Conservation (phyloP, 1,284 basidiomycete species). For the Marasmius fiardii region DNA sequence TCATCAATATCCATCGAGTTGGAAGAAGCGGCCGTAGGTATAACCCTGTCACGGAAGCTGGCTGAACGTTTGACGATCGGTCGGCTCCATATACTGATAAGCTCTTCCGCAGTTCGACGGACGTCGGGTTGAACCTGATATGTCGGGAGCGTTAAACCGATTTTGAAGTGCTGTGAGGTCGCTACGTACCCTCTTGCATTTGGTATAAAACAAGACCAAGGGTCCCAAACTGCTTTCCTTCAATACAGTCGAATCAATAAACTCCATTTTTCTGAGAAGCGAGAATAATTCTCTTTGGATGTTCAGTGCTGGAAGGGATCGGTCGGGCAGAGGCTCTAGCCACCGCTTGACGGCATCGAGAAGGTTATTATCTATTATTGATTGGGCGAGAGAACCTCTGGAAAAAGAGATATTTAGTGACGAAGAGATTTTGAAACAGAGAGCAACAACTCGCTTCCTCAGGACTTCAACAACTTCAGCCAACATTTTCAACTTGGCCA, state of each 20-base stretch:
- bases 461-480: constrained; percentile 90
- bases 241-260: constrained; percentile 88
- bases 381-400: constrained; percentile 83
- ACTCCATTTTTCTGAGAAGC: constrained; percentile 82
- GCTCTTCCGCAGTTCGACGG: constrained; percentile 76
- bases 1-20: constrained; percentile 7
- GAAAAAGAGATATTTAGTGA: constrained; percentile 5
- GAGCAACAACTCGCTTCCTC: constrained; percentile 71
- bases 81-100: constrained; percentile 89
- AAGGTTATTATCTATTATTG: constrained; percentile 94
- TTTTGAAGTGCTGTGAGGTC: not conserved
- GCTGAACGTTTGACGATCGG: constrained; percentile 92
- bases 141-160: not conserved
- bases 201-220: constrained; percentile 94
- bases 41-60: constrained; percentile 73
- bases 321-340: constrained; percentile 94
- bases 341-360: constrained; percentile 88
- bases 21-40: constrained; percentile 44
- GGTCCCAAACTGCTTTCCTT: constrained; percentile 93
- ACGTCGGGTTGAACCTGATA: constrained; percentile 66
- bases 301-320: constrained; percentile 90
- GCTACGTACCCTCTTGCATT: constrained; percentile 68
- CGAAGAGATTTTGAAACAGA: constrained; percentile 4
- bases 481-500: constrained; percentile 82
- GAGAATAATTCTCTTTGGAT: constrained; percentile 94